Conservation (phyloP, 306 rosid genomes). For the Quercus engelmannii region DNA sequence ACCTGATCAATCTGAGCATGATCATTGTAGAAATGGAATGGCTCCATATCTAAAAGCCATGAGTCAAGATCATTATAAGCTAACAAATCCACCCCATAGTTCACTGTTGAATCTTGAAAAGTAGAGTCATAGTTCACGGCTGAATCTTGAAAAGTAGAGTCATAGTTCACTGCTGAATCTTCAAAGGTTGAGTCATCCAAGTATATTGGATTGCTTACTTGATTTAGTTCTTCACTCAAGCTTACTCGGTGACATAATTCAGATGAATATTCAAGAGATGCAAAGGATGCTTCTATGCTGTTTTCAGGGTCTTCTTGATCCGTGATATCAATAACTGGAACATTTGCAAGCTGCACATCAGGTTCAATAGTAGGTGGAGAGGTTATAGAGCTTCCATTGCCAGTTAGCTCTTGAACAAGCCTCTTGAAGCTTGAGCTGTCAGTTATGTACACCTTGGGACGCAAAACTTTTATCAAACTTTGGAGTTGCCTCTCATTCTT, state of each 20-base stretch:
- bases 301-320: slow-evolving; percentile 10
- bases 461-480: slow-evolving; percentile 26
- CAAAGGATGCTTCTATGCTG: slow-evolving; percentile 12
- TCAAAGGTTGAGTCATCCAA: slow-evolving; percentile 7
- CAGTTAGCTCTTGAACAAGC: slow-evolving; percentile 46
- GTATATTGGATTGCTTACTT: slow-evolving; percentile 7
- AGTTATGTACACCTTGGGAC: slow-evolving; percentile 44
- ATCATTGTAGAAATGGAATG: slow-evolving; percentile 10
- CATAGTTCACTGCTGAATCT: slow-evolving; percentile 4
- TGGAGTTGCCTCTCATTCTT: slow-evolving; percentile 26
- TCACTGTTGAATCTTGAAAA: neutral
- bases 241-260: neutral
- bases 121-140: neutral
- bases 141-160: no score
- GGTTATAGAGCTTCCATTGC: slow-evolving; percentile 11
- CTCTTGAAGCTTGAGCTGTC: slow-evolving; percentile 39
- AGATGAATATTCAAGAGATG: neutral
- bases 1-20: slow-evolving; percentile 18
- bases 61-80: slow-evolving; percentile 24
- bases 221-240: neutral
- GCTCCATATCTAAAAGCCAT: slow-evolving; percentile 25
- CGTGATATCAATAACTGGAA: slow-evolving; percentile 9
- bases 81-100: slow-evolving; percentile 10
- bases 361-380: neutral
- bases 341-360: neutral